Conservation (phyloP, 495 filamentous ascomycete species). For the Bacidia rubella region DNA sequence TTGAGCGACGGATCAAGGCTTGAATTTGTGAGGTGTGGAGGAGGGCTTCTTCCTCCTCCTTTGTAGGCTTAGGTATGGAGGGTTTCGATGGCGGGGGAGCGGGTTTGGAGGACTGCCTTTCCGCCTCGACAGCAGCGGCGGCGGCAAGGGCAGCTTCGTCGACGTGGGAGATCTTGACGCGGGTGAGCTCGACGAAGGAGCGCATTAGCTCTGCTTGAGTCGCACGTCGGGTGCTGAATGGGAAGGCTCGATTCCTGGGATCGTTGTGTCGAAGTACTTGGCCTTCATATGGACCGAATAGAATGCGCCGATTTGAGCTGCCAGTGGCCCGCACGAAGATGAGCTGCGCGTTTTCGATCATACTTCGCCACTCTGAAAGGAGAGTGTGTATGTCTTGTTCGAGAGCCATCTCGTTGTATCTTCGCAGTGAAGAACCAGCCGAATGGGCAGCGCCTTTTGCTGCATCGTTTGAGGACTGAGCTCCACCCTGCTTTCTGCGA, state of each 20-base stretch:
- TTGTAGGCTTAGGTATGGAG: constrained; percentile 39
- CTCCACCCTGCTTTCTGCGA: constrained; percentile 85
- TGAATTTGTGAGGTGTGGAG: constrained; percentile 80
- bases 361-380: constrained; percentile 63
- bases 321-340: constrained; percentile 85
- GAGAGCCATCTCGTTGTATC: constrained; percentile 86
- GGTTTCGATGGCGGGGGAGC: constrained; percentile 30
- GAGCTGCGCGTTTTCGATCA: constrained; percentile 72
- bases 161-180: constrained; percentile 69
- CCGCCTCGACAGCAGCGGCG: constrained; percentile 25
- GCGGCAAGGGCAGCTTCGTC: constrained; percentile 42
- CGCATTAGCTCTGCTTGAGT: constrained; percentile 92
- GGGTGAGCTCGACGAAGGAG: constrained; percentile 79
- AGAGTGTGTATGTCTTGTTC: constrained; percentile 69
- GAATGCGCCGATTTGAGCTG: constrained; percentile 63
- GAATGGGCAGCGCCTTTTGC: constrained; percentile 88
- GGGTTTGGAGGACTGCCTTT: constrained; percentile 22
- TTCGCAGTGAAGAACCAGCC: constrained; percentile 73
- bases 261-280: constrained; percentile 76
- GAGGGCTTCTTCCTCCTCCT: constrained; percentile 67
- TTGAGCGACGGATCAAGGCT: constrained; percentile 78
- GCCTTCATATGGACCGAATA: constrained; percentile 83
- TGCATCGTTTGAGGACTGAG: constrained; percentile 83
- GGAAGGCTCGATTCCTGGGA: constrained; percentile 72
- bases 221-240: constrained; percentile 86